A percentile compares a stretch with the other conserved stretches of the same genome.
Conservation (phyloP, 1,284 basidiomycete species). For the Singerocomus inundabilis region DNA sequence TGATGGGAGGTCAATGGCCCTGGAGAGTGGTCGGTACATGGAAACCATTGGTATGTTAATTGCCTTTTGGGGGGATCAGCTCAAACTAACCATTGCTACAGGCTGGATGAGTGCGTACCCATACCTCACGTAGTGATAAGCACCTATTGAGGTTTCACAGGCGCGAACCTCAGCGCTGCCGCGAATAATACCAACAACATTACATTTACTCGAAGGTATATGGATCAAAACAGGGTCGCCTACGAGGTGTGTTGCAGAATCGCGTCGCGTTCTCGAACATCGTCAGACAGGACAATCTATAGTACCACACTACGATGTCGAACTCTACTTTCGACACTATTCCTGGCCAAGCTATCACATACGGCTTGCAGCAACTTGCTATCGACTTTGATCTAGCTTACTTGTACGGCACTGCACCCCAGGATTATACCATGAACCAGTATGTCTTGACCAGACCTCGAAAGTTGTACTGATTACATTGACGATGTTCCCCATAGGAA, state of each 20-base stretch:
- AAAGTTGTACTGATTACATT: background rate
- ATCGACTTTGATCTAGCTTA: conserved; percentile 52
- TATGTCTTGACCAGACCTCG: conserved; percentile 30
- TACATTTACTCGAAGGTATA: conserved; percentile 65
- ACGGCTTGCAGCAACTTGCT: conserved; percentile 52
- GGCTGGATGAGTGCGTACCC: conserved; percentile 35
- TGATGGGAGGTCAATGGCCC: conserved; percentile 63
- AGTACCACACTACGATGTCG: conserved; percentile 56
- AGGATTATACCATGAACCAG: conserved; percentile 66
- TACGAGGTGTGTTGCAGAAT: conserved; percentile 49
- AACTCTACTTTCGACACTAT: conserved; percentile 56
- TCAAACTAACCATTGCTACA: conserved; percentile 3
- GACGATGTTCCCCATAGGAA: conserved; percentile 34
- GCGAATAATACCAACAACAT: conserved; percentile 46
- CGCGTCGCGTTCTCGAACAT: background rate
- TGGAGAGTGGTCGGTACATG: conserved; percentile 85
- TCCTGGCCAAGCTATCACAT: conserved; percentile 50
- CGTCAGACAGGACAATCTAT: background rate
- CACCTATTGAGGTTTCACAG: conserved; percentile 31
- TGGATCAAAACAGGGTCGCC: conserved; percentile 72
- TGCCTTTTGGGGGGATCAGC: background rate
- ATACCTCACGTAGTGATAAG: background rate
- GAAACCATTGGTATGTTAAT: conserved; percentile 69
- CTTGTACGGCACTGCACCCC: conserved; percentile 68
- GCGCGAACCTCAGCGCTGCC: conserved; percentile 47